Percentiles rank a stretch among this genome's conserved stretches.
Evolutionary conservation across 2,329 filamentous ascomycete species (phyloP).

Genomic region (Pseudomassariella vexata): DNA sequence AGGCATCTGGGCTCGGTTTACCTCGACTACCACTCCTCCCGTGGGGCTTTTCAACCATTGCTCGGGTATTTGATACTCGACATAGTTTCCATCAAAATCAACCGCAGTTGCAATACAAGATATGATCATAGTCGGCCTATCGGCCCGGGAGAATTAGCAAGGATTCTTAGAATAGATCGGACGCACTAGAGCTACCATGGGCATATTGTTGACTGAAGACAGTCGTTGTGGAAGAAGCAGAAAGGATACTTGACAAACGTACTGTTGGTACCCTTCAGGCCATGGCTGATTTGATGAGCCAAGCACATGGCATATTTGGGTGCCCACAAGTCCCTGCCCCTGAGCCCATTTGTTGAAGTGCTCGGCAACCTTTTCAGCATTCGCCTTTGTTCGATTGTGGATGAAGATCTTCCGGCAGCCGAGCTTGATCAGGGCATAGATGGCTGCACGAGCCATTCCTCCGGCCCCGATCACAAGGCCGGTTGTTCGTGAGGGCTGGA

Average conservation of each 20-base stretch:
- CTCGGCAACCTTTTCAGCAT: conserved; percentile 55
- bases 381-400: conserved; percentile 58
- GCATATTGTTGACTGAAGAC: too few relatives aligned
- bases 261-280: conserved; percentile 54
- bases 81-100: conserved; percentile 52
- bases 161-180: too few relatives aligned
- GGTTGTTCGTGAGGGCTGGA: conserved; percentile 46
- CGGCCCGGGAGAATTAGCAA: too few relatives aligned
- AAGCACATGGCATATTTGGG: conserved; percentile 48
- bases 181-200: too few relatives aligned
- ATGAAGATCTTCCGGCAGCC: conserved; percentile 70
- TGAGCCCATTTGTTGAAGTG: conserved; percentile 58
- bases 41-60: conserved; percentile 66
- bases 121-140: conserved; percentile 67
- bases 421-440: conserved; percentile 68
- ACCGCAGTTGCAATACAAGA: conserved; percentile 66
- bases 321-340: conserved; percentile 23
- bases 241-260: too few relatives aligned
- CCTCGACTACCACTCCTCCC: conserved; percentile 67
- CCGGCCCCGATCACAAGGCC: conserved; percentile 56
- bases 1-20: too few relatives aligned
- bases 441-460: conserved; percentile 68
- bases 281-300: conserved; percentile 53
- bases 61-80: conserved; percentile 63
- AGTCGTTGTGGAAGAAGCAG: too few relatives aligned